Conservation (phyloP, 2,329 filamentous ascomycete species). For the Orbilia ellipsospora region DNA sequence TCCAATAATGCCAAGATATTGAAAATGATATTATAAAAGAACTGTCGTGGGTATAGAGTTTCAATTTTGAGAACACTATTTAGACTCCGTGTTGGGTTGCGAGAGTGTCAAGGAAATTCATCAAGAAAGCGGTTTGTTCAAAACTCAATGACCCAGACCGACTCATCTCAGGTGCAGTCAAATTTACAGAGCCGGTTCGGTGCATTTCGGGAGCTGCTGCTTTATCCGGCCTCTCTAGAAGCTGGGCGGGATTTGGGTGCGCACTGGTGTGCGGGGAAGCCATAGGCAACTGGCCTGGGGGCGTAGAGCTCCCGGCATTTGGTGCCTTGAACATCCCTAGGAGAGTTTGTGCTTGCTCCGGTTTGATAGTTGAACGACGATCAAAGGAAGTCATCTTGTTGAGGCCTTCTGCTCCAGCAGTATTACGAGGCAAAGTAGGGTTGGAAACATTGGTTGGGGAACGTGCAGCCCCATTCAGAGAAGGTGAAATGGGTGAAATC, state of each 20-base stretch:
- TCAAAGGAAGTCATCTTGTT: constrained; percentile 54
- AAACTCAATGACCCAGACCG: constrained; percentile 37
- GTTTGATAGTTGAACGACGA: constrained; percentile 57
- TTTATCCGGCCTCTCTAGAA: constrained; percentile 24
- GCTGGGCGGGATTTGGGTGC: neutral
- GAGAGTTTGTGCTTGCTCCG: constrained; percentile 57
- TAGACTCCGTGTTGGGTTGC: constrained; percentile 51
- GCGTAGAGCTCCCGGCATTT: constrained; percentile 14
- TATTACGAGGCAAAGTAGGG: constrained; percentile 8
- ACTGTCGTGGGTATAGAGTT: constrained; percentile 1
- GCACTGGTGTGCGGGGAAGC: constrained; percentile 6
- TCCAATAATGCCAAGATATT: constrained; percentile 17
- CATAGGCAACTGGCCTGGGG: constrained; percentile 10
- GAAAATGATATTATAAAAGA: constrained; percentile 3
- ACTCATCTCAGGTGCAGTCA: constrained; percentile 30
- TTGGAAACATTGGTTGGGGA: constrained; percentile 21
- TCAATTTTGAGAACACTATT: neutral
- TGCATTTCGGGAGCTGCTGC: constrained; percentile 32
- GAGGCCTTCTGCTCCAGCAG: constrained; percentile 7
- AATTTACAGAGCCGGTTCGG: constrained; percentile 19
- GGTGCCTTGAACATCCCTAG: constrained; percentile 58
- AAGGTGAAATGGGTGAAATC: constrained; percentile 23
- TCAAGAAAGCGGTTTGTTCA: constrained; percentile 46
- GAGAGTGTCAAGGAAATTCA: constrained; percentile 45
- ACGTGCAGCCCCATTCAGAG: constrained; percentile 19